Base-by-base conservation (phyloP, 1,284 basidiomycete genomes). In the Exobasidium rhododendri region DNA sequence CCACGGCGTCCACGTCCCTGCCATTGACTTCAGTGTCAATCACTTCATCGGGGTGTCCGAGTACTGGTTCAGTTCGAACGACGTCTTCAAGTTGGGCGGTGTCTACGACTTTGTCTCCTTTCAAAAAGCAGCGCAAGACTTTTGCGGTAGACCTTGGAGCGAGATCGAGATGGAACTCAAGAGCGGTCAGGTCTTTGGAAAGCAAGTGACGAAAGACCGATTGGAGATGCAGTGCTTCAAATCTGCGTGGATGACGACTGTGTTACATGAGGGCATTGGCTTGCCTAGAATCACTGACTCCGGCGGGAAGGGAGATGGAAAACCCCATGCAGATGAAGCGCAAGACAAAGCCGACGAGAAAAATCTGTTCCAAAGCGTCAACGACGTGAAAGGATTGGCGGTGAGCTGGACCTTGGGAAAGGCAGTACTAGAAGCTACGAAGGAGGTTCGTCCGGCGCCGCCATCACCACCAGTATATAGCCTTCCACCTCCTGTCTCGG, bases 151-250 rank as follows among this genome's bases (percentile, higher is more conserved):
- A 60, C 84, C 88, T 50, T 98, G 94, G 94, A 73, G 83, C 2
- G 85, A 85, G 45, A 89, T 97, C 59, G 81, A 91, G 71, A 71
- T 81, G 28, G 84, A 89, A 68, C 88, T 94, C 72, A 86, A 85
- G 67, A 82, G 84, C 35, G 88, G 87, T 17, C 80, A 85, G 60
- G 58, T 65, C 6, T 85, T 88, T 26, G 84, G 84, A 10, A 68
- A 69, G 28, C 68, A 71, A 71, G 88, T 96, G 58, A 92, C 94
- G 76, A 81, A 90, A 44, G 85, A 89, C 40, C 86, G 94, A 32
- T 82, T 98, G 64, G 87, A 94, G 82, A 91, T 94, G 89, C 96
- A 99, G 78, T 98, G 96, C 80, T 98, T 99, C 87, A 99, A 99
- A 80, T 92, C 94, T 0, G 94, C 94, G 1, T 99, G 96, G 96